phyloP scores from a whole-genome alignment of 768 basidiomycete species.

The Panaeolus cyanescens region DNA sequence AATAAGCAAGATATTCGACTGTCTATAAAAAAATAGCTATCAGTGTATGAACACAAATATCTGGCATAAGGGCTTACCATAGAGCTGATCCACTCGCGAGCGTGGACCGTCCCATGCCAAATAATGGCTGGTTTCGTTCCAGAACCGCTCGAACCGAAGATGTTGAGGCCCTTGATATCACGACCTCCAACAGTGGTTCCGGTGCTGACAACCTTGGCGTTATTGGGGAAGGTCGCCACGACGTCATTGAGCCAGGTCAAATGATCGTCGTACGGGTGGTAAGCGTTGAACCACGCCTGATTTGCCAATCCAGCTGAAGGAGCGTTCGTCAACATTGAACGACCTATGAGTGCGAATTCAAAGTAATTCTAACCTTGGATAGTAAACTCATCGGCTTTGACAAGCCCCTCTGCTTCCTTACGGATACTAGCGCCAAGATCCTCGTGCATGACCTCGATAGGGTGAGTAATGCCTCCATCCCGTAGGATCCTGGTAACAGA shows the following conservation, averaged over 20 bases:
- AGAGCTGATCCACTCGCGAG: conserved; percentile 1
- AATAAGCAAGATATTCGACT: conserved; percentile 1
- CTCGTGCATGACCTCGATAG: conserved; percentile 9
- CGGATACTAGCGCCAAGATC: conserved; percentile 9
- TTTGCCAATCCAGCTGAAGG: background rate
- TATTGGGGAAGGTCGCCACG: conserved; percentile 3
- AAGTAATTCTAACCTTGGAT: background rate
- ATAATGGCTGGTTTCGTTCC: conserved; percentile 2
- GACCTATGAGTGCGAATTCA: background rate
- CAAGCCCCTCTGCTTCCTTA: conserved; percentile 9
- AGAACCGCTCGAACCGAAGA: conserved; percentile 6
- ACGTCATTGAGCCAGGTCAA: conserved; percentile 10
- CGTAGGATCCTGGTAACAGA: background rate
- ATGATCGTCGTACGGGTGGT: conserved; percentile 11
- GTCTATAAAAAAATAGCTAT: background rate
- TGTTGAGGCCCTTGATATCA: conserved; percentile 11
- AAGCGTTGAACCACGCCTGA: conserved; percentile 9
- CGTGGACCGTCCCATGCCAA: conserved; percentile 6
- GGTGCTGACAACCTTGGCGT: conserved; percentile 1
- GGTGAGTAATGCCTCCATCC: background rate
- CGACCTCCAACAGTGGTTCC: conserved; percentile 6
- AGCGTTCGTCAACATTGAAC: background rate
- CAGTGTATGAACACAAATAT: background rate
- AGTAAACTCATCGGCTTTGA: background rate
- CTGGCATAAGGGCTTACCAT: background rate